These are phyloP conservation scores for Hypoxylon fuscum DNA, from an alignment of 495 filamentous ascomycete genomes.

Conservation along the genomic window DNA sequence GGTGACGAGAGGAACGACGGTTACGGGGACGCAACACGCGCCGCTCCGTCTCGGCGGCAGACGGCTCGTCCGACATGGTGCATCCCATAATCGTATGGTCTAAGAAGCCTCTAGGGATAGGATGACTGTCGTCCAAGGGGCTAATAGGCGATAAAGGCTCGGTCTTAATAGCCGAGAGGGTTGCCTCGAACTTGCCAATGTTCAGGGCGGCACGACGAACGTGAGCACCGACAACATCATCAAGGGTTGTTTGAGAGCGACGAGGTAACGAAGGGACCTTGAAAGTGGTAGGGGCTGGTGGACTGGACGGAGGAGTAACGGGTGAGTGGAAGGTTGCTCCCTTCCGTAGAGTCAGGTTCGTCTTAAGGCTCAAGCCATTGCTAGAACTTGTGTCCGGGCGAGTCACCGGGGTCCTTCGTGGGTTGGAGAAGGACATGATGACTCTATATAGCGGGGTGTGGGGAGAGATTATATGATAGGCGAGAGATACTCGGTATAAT, in stretches of 20 bases:
- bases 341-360: constrained; percentile 65
- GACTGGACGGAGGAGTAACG: constrained; percentile 52
- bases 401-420: constrained; percentile 60
- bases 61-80: constrained; percentile 50
- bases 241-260: constrained; percentile 69
- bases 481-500: constrained; percentile 23
- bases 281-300: constrained; percentile 53
- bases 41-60: constrained; percentile 45
- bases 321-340: constrained; percentile 71
- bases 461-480: constrained; percentile 32
- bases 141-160: constrained; percentile 38
- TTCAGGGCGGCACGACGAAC: constrained; percentile 63
- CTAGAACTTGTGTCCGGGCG: constrained; percentile 49
- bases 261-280: constrained; percentile 62
- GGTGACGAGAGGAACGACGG: constrained; percentile 60
- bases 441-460: constrained; percentile 46
- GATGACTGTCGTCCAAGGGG: constrained; percentile 58
- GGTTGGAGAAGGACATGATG: constrained; percentile 61
- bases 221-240: constrained; percentile 67
- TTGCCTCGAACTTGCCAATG: constrained; percentile 57
- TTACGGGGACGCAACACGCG: constrained; percentile 60
- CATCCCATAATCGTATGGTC: constrained; percentile 54
- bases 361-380: constrained; percentile 58
- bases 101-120: constrained; percentile 61
- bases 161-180: constrained; percentile 47